Base-by-base conservation (phyloP, 2,329 filamentous ascomycete genomes). In the Aureobasidium sp. region DNA sequence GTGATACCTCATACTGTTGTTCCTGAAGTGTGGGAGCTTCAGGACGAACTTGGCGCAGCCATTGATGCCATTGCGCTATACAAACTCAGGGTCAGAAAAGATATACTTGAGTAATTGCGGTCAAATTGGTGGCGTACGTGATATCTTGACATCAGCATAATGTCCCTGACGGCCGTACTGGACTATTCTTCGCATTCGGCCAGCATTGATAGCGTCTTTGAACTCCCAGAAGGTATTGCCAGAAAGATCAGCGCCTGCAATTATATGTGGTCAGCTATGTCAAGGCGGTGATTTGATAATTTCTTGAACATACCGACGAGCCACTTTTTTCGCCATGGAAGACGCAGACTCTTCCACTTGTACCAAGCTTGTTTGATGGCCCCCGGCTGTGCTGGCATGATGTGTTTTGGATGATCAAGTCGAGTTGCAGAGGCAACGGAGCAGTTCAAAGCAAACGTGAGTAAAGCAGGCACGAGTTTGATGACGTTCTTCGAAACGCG, bases 201-300 rank as follows among this genome's bases (percentile, higher is more conserved):
- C 73, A 42, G 80, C 71, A 66, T 84, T 82, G 61, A 84, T 64
- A 20, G 76, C 74, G 69, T 86, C 83, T 69, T 82, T 83, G 73
- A 87, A 87, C 69, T 86, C 84, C 84, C 84, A 87, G 72, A 81
- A 87, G 11, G 84, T 87, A 73, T 87, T 87, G 64, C 84, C 84
- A 22, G 78, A 71, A 52, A 87, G 77, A 72, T 87, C 84, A 66
- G 79, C 77, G 69, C 84, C 84, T 85, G 68, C n/a, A 41, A 45
- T 59, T 64, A 62, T 63, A 36, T 42, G 63, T 41, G 15, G 61
- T 8, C 45, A 63, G 49, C 36, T 41, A 52, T 44, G 45, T 45
- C n/a, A 36, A 45, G 45, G 52, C 65, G 45, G 53, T 45, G 41
- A 45, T 57, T 58, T 58, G 42, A 48, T 25, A 39, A 47, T 58